Evolutionary conservation across 441 rosid genomes (phyloP).

Genomic region (Sinapis alba): DNA sequence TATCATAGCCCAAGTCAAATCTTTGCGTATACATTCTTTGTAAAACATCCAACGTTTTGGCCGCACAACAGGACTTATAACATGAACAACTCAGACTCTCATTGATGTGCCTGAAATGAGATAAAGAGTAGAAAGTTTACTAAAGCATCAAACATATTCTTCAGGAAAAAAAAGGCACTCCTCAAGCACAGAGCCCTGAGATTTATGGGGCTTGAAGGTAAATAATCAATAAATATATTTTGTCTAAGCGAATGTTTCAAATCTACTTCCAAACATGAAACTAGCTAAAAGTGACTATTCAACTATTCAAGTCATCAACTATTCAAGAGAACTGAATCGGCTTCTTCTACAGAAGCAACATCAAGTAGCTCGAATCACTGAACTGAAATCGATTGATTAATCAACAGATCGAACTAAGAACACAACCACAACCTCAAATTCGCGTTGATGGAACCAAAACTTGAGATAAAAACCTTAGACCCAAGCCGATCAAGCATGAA

Average conservation of each 20-base stretch:
- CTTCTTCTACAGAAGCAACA: background rate
- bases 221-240: background rate
- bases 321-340: background rate
- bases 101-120: conserved; percentile 29
- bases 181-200: background rate
- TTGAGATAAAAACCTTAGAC: conserved; percentile 10
- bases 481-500: conserved; percentile 32
- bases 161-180: background rate
- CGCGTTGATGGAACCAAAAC: background rate
- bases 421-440: conserved; percentile 7
- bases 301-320: background rate
- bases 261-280: conserved; percentile 16
- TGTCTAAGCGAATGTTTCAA: background rate
- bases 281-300: conserved; percentile 14
- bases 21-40: conserved; percentile 40
- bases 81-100: conserved; percentile 27
- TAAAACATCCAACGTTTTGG: conserved; percentile 14
- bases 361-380: conserved; percentile 16
- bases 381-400: conserved; percentile 14
- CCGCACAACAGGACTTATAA: conserved; percentile 1
- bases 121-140: conserved; percentile 16
- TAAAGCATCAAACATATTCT: conserved; percentile 1
- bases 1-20: conserved; percentile 28
- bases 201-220: background rate
- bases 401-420: background rate